Evolutionary conservation across 2,329 filamentous ascomycete species (phyloP).

Genomic region (Beauveria caledonica): DNA sequence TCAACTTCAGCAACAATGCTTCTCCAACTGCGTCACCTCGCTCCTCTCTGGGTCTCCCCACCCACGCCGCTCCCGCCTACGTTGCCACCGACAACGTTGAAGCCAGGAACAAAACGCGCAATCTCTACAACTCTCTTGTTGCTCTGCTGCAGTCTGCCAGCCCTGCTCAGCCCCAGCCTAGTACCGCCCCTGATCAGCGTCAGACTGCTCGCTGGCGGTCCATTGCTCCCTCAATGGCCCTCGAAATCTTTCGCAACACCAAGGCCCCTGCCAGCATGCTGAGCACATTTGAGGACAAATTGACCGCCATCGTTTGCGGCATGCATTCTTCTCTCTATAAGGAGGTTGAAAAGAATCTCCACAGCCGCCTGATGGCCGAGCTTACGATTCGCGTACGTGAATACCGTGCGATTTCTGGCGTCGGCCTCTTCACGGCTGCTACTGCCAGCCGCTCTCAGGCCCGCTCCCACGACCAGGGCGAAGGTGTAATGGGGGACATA

Average conservation of each 20-base stretch:
- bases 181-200: conserved; percentile 25
- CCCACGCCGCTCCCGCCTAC: conserved; percentile 18
- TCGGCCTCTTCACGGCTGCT: conserved; percentile 46
- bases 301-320: conserved; percentile 36
- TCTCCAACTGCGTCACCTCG: conserved; percentile 45
- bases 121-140: conserved; percentile 45
- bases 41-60: conserved; percentile 33
- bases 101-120: conserved; percentile 35
- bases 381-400: conserved; percentile 42
- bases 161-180: too few relatives aligned
- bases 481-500: conserved; percentile 55
- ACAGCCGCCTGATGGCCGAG: conserved; percentile 39
- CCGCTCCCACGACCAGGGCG: conserved; percentile 33
- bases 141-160: conserved; percentile 45
- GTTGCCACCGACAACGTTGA: conserved; percentile 30
- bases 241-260: conserved; percentile 51
- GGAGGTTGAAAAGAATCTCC: conserved; percentile 42
- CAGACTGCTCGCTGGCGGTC: conserved; percentile 42
- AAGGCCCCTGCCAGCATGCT: conserved; percentile 42
- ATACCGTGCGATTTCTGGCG: conserved; percentile 43
- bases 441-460: conserved; percentile 41
- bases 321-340: conserved; percentile 36
- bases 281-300: conserved; percentile 39
- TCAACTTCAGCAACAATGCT: conserved; percentile 40
- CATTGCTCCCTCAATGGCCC: conserved; percentile 44